Conservation (phyloP, 768 basidiomycete species). For the Ramaria rubella region DNA sequence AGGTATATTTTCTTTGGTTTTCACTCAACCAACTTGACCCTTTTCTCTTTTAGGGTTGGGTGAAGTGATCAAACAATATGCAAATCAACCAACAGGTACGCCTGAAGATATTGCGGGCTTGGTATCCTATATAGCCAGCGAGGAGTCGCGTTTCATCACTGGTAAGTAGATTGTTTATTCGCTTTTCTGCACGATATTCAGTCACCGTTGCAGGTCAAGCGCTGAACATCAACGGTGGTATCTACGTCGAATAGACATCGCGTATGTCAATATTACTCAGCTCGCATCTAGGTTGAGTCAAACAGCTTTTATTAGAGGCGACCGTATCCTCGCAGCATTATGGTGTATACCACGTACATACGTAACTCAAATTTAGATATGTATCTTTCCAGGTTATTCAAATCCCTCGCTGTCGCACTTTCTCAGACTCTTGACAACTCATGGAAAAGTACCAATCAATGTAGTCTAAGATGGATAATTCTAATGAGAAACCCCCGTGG, state of each 20-base stretch:
- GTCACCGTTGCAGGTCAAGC: background rate
- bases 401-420: no score
- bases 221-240: slow-evolving; percentile 3
- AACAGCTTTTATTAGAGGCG: no score
- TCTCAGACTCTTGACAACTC: no score
- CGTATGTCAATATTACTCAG: no score
- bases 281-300: no score
- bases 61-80: background rate
- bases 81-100: slow-evolving; percentile 9
- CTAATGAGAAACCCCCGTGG: no score
- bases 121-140: slow-evolving; percentile 10
- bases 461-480: no score
- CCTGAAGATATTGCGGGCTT: slow-evolving; percentile 12
- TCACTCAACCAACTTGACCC: background rate
- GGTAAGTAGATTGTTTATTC: slow-evolving; percentile 5
- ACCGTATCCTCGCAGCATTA: no score
- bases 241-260: background rate
- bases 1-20: background rate
- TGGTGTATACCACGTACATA: no score
- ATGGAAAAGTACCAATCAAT: no score
- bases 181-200: background rate
- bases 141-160: slow-evolving; percentile 8
- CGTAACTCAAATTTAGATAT: no score
- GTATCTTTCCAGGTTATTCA: no score
- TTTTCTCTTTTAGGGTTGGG: background rate